Evolutionary conservation across 768 basidiomycete genomes (phyloP).

Genomic region (Obba rivulosa): DNA sequence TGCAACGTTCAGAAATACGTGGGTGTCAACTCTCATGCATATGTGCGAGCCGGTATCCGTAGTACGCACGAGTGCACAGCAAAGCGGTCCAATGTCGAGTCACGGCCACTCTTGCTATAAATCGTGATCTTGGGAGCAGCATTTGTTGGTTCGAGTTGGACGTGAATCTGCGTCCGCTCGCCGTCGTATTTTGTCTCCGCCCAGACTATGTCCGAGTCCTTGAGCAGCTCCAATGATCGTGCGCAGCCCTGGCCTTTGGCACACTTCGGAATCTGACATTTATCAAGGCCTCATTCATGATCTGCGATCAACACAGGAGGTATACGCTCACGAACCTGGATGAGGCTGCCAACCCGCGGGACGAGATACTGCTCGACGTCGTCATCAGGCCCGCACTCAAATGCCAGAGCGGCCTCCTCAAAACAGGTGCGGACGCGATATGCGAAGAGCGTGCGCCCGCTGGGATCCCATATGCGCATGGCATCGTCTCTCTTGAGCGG

Average conservation of each 20-base stretch:
- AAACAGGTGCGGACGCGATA: constrained; percentile 54
- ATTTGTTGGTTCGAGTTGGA: constrained; percentile 38
- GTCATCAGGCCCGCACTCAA: constrained; percentile 16
- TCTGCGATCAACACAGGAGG: background rate
- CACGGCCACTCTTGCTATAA: constrained; percentile 82
- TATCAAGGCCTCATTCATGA: background rate
- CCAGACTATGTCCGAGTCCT: constrained; percentile 48
- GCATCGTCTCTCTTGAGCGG: constrained; percentile 57
- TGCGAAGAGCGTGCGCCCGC: constrained; percentile 43
- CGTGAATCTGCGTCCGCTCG: constrained; percentile 90
- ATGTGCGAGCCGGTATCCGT: no score
- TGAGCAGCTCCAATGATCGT: constrained; percentile 48
- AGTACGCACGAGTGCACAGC: constrained; percentile 48
- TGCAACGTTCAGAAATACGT: constrained; percentile 16
- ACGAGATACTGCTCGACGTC: constrained; percentile 27
- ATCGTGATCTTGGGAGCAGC: constrained; percentile 54
- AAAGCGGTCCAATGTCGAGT: constrained; percentile 73
- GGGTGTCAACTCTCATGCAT: no score
- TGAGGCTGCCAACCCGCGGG: constrained; percentile 53
- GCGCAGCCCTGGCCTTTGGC: constrained; percentile 61
- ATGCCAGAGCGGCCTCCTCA: constrained; percentile 41
- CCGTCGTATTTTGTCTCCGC: constrained; percentile 95
- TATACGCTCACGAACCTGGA: constrained; percentile 41
- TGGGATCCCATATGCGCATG: constrained; percentile 69
- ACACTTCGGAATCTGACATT: constrained; percentile 71